Percentiles rank a stretch among this genome's conserved stretches.
phyloP scores from a whole-genome alignment of 2,329 filamentous ascomycete genomes.

The Phialocephala subalpina region DNA sequence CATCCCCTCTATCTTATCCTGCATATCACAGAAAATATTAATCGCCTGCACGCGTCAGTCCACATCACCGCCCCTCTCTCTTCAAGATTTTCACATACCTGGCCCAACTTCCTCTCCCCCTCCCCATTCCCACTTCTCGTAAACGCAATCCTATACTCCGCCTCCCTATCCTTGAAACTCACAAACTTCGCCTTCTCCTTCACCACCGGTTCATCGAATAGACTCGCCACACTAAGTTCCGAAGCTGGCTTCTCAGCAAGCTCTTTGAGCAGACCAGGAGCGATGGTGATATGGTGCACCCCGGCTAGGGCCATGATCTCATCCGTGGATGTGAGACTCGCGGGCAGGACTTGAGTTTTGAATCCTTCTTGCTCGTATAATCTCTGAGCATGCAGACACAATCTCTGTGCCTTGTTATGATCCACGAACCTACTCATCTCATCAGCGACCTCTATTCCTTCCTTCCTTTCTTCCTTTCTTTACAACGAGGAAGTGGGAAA shows the following conservation, averaged over 20 bases:
- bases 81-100: conserved; percentile 41
- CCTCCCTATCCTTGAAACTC: conserved; percentile 50
- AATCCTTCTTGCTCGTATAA: conserved; percentile 55
- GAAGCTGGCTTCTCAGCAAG: conserved; percentile 27
- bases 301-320: conserved; percentile 67
- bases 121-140: conserved; percentile 54
- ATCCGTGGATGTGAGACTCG: conserved; percentile 62
- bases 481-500: neutral
- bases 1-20: conserved; percentile 56
- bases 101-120: conserved; percentile 57
- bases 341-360: conserved; percentile 61
- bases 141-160: conserved; percentile 59
- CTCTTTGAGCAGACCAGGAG: conserved; percentile 56
- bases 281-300: conserved; percentile 65
- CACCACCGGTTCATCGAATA: conserved; percentile 32
- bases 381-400: conserved; percentile 57
- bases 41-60: conserved; percentile 52
- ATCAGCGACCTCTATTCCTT: no score
- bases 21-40: conserved; percentile 65
- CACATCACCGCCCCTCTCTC: neutral
- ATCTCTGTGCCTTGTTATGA: conserved; percentile 48
- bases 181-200: neutral
- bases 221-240: conserved; percentile 15
- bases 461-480: no score
- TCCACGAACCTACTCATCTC: conserved; percentile 53